Percentiles rank a stretch among this genome's conserved stretches.
phyloP scores from a whole-genome alignment of 2,329 filamentous ascomycete species.

The Xylariaceae sp. region DNA sequence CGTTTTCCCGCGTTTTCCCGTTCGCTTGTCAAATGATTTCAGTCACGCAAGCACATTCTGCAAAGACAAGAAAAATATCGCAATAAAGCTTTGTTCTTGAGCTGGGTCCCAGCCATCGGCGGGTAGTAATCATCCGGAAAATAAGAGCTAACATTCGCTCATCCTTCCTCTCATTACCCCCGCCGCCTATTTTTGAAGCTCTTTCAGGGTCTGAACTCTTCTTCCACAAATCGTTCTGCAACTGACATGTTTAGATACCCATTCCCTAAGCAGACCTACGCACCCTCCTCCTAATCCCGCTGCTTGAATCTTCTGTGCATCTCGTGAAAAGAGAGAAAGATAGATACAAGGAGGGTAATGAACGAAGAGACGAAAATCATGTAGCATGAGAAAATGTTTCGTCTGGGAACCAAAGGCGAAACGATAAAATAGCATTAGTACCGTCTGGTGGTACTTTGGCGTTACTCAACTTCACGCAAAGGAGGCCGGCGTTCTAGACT shows the following conservation, averaged over 20 bases:
- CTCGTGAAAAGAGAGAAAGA: conserved; percentile 7
- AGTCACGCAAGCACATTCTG: neutral
- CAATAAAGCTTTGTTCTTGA: neutral
- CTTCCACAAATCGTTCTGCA: neutral
- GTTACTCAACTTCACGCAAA: conserved; percentile 38
- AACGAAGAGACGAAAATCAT: neutral
- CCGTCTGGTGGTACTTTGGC: conserved; percentile 29
- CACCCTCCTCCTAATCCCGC: conserved; percentile 38
- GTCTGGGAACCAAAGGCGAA: conserved; percentile 1
- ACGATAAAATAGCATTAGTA: conserved; percentile 23
- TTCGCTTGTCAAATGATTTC: neutral
- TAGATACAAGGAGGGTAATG: conserved; percentile 8
- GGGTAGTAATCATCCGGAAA: neutral
- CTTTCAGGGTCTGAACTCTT: conserved; percentile 3
- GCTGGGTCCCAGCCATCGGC: neutral
- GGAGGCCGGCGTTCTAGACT: conserved; percentile 28
- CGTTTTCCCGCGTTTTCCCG: neutral
- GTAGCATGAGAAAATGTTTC: neutral
- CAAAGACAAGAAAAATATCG: neutral
- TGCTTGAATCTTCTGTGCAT: conserved; percentile 15
- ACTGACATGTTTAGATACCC: conserved; percentile 59
- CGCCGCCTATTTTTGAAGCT: neutral
- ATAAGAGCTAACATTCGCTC: neutral
- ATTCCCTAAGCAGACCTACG: conserved; percentile 77
- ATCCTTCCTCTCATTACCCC: neutral